phyloP scores from a whole-genome alignment of 176 grass and related monocot species.

The Rhynchospora tenuis region DNA sequence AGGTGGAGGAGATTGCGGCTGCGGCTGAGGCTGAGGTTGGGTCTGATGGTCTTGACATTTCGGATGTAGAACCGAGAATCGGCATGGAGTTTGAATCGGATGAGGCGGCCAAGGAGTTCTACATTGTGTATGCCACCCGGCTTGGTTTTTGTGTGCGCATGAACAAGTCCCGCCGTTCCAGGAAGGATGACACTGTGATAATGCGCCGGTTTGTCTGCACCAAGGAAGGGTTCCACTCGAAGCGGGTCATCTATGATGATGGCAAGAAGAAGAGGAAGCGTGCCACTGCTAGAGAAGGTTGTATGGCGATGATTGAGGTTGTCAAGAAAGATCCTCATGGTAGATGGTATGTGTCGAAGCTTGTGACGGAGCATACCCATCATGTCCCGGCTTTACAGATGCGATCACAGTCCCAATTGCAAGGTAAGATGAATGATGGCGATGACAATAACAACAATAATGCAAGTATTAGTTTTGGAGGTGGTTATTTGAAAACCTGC shows the following conservation, averaged over 20 bases:
- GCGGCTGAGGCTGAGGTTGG: neutral
- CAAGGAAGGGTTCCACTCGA: constrained; percentile 48
- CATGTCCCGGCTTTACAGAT: constrained; percentile 19
- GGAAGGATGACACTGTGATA: constrained; percentile 51
- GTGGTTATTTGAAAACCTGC: constrained; percentile 14
- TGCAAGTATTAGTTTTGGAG: constrained; percentile 3
- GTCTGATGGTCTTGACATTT: constrained; percentile 5
- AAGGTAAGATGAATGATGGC: neutral
- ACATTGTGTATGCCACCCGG: constrained; percentile 39
- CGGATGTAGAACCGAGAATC: constrained; percentile 22
- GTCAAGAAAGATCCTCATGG: constrained; percentile 38
- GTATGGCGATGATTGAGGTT: constrained; percentile 62
- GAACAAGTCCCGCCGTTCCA: constrained; percentile 57
- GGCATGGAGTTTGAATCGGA: constrained; percentile 55
- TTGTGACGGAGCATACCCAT: constrained; percentile 44
- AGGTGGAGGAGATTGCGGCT: neutral
- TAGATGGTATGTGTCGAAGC: constrained; percentile 53
- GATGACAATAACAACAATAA: neutral
- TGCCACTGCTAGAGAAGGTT: constrained; percentile 42
- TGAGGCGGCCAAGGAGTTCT: constrained; percentile 48
- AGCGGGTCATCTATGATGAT: constrained; percentile 30
- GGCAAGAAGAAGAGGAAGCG: constrained; percentile 52
- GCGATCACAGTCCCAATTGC: neutral
- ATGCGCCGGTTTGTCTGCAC: constrained; percentile 65
- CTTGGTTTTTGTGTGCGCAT: constrained; percentile 44